Conservation (phyloP, 805 yeast genomes). For the Torulaspora microellipsoides region DNA sequence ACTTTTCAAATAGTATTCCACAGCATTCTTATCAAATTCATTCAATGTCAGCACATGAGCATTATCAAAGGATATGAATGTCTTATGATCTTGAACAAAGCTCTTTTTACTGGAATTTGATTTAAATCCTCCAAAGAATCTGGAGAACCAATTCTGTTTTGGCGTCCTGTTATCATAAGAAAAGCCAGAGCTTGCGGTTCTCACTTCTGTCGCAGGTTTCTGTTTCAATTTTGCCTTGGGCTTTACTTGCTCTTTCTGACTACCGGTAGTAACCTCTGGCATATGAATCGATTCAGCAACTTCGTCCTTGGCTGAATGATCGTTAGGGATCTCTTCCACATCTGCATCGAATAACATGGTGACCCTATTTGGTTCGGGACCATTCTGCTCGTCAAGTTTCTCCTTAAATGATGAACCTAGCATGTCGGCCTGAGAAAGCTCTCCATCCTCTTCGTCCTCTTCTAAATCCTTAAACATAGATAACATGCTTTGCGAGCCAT, state of each 20-base stretch:
- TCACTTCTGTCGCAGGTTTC: slow-evolving; percentile 3
- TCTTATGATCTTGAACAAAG: slow-evolving; percentile 20
- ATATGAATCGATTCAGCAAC: slow-evolving; percentile 1
- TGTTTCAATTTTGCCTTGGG: not conserved
- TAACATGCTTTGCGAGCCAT: slow-evolving; percentile 22
- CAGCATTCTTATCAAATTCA: slow-evolving; percentile 26
- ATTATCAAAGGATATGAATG: slow-evolving; percentile 28
- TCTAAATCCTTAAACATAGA: slow-evolving; percentile 34
- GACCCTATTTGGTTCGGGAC: slow-evolving; percentile 21
- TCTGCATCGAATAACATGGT: slow-evolving; percentile 29
- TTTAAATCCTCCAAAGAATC: slow-evolving; percentile 21
- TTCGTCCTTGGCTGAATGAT: not conserved
- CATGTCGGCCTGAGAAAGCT: not conserved
- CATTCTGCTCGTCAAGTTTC: slow-evolving; percentile 7
- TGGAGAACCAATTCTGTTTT: slow-evolving; percentile 27
- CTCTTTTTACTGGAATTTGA: slow-evolving; percentile 6
- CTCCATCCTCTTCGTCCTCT: slow-evolving; percentile 14
- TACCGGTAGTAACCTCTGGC: not conserved
- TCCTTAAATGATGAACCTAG: slow-evolving; percentile 1
- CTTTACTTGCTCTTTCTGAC: not conserved
- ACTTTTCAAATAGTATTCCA: slow-evolving; percentile 24
- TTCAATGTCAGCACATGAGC: slow-evolving; percentile 26
- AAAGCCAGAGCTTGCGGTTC: not conserved
- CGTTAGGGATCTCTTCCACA: not conserved
- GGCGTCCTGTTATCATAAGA: not conserved